Conservation (phyloP, 371 early-diverging fungal species). For the Lichtheimia hyalospora region DNA sequence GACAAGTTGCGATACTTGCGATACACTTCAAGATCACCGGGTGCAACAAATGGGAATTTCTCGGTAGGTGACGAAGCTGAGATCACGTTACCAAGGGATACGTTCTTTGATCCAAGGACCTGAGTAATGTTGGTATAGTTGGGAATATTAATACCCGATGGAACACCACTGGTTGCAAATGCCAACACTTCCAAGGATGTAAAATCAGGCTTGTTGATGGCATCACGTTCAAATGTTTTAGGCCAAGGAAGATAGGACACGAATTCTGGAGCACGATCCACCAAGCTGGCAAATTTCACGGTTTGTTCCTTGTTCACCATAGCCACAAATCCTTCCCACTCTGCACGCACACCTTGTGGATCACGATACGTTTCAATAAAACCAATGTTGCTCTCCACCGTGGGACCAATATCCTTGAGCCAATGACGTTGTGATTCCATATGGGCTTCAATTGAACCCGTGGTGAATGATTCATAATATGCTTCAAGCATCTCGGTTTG, state of each 20-base stretch:
- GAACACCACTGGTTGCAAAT: constrained; percentile 55
- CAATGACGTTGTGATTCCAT: constrained; percentile 59
- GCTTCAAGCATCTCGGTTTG: constrained; percentile 54
- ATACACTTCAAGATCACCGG: constrained; percentile 45
- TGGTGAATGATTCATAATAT: constrained; percentile 50
- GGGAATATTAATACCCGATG: constrained; percentile 69
- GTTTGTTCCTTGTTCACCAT: constrained; percentile 68
- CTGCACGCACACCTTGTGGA: constrained; percentile 67
- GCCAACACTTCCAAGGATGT: constrained; percentile 63
- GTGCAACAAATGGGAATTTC: constrained; percentile 49
- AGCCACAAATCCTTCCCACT: constrained; percentile 70
- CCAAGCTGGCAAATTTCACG: constrained; percentile 52
- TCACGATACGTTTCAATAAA: constrained; percentile 62
- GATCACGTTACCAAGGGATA: constrained; percentile 62
- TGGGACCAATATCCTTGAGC: constrained; percentile 62
- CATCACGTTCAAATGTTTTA: constrained; percentile 55
- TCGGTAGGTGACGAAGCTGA: constrained; percentile 53
- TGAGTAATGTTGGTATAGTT: constrained; percentile 61
- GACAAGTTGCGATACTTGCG: constrained; percentile 46
- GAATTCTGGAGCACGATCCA: constrained; percentile 51
- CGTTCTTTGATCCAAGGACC: constrained; percentile 62
- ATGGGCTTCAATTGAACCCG: constrained; percentile 60
- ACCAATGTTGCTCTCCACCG: constrained; percentile 58
- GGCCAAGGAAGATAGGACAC: constrained; percentile 60
- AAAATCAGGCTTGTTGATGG: constrained; percentile 64